Evolutionary conservation across 805 yeast species (phyloP), one percentile per base, ranked within the genome.

Genomic region (Komagataella kurtzmanii): DNA sequence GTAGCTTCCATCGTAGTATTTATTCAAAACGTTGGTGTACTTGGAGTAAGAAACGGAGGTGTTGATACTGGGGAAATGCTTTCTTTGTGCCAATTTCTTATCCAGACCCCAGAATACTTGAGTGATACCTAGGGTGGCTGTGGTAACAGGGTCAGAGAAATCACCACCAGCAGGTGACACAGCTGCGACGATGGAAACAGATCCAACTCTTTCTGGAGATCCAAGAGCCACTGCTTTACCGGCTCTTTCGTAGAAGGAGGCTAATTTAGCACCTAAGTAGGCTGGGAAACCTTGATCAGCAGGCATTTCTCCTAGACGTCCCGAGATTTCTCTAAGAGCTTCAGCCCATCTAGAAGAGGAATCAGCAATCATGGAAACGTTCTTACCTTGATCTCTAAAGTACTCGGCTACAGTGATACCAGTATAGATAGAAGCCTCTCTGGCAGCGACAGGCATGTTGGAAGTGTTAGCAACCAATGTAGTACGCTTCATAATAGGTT

Each of bases 251-350:
- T 93, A 93, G 81, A 93, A 93, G 52, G 98, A 91, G 53, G 99
- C 98, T 63, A 93, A 80, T 69, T 93, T 93, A 51, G 99, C 97
- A 75, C 99, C 99, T 69, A 93, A 78, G 69, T 93, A 93, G 50
- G 99, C 99, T 55, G 99, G 99, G 93, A 90, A 93, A 77, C 99
- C 99, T 77, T 95, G 99, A 74, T 93, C 99, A 56, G 99, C 99
- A 67, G 99, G 99, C 99, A 93, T 93, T 78, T 93, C 99, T 74
- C 99, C 99, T 69, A 93, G 78, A 80, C 99, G 95, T 80, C 99
- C 99, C 51, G 98, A 90, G 69, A 93, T 85, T 80, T 93, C 99
- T 84, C 99, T 90, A 68, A 93, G 79, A 56, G 99, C 99, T 77
- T 93, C 99, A 47, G 99, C 99, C 99, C 99, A 93, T 79, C 99